phyloP scores from a whole-genome alignment of 164 flowering plant genomes.

The Stephania yunnanensis region DNA sequence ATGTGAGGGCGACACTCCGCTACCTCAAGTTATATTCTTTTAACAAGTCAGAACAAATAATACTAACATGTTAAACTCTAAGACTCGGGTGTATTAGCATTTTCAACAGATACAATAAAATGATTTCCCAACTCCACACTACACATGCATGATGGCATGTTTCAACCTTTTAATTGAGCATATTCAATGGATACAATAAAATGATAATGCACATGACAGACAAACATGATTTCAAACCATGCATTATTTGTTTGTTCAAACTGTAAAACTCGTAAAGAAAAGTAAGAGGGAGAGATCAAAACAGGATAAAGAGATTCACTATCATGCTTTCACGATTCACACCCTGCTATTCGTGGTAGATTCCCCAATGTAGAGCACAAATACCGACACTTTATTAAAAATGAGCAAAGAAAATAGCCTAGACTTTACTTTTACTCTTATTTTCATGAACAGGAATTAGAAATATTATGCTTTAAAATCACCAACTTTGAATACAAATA shows the following conservation, averaged over 20 bases:
- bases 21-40: not conserved
- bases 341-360: too few species aligned
- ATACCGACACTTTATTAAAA: not conserved
- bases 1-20: not conserved
- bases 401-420: not conserved
- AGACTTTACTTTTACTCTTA: not conserved
- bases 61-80: not conserved
- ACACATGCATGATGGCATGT: too few species aligned
- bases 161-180: not conserved
- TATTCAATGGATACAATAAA: not conserved
- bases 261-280: too few species aligned
- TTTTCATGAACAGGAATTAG: not conserved
- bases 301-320: not conserved
- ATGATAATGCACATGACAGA: not conserved
- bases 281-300: too few species aligned
- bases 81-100: not conserved
- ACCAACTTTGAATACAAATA: not conserved
- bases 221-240: not conserved
- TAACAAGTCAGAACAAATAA: not conserved
- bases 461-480: not conserved
- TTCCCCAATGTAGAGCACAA: too few species aligned
- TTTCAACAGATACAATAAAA: not conserved
- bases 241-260: not conserved
- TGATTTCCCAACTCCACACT: not conserved
- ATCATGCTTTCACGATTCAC: not conserved